Evolutionary conservation across 2,329 filamentous ascomycete species (phyloP).

Genomic region (Cyclaneusma minus): DNA sequence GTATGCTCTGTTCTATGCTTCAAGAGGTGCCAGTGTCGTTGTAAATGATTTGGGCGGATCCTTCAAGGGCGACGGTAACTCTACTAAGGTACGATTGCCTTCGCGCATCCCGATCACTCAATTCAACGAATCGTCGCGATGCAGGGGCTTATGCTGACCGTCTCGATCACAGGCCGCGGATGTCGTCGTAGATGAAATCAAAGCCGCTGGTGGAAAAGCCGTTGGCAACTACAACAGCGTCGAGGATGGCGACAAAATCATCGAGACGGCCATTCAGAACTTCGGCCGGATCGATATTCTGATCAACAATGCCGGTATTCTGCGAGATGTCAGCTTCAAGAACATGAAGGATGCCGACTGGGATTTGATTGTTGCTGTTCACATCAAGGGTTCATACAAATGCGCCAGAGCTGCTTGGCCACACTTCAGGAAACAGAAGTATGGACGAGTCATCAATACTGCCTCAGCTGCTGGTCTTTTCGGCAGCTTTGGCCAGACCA

Average conservation of each 20-base stretch:
- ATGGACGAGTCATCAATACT: slow-evolving; percentile 90
- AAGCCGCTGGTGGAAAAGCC: slow-evolving; percentile 27
- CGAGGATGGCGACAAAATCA: slow-evolving; percentile 85
- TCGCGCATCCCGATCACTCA: neutral
- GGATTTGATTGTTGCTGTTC: slow-evolving; percentile 87
- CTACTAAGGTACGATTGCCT: slow-evolving; percentile 53
- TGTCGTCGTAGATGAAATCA: slow-evolving; percentile 26
- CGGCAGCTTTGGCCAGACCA: slow-evolving; percentile 88
- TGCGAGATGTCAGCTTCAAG: no score
- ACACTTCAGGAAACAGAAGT: slow-evolving; percentile 97
- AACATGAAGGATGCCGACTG: slow-evolving; percentile 97
- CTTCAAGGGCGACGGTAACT: slow-evolving; percentile 83
- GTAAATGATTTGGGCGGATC: slow-evolving; percentile 93
- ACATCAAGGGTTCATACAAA: slow-evolving; percentile 91
- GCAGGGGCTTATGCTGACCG: no score
- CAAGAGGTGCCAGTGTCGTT: slow-evolving; percentile 82
- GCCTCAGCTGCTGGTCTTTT: slow-evolving; percentile 92
- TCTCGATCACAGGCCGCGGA: slow-evolving; percentile 55
- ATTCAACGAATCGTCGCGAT: no score
- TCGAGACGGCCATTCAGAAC: slow-evolving; percentile 68
- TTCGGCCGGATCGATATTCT: slow-evolving; percentile 86
- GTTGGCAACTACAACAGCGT: slow-evolving; percentile 96
- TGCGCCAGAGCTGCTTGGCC: slow-evolving; percentile 91
- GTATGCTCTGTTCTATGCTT: slow-evolving; percentile 29
- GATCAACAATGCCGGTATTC: slow-evolving; percentile 95